Evolutionary conservation across 495 filamentous ascomycete species (phyloP).

Genomic region (Penicillium flavigenum): DNA sequence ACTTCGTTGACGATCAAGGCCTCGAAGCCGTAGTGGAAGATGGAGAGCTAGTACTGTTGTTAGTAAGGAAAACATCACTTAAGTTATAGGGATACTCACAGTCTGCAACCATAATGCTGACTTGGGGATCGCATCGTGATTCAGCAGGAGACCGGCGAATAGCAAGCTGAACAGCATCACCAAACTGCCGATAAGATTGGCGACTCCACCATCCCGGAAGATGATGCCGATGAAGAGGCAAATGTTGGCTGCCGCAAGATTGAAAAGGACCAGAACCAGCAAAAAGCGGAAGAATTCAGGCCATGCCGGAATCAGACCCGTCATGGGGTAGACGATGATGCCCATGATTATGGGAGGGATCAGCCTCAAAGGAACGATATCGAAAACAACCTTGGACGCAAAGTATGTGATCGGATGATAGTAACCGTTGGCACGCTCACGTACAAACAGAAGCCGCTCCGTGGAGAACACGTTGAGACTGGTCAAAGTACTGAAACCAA

Average conservation of each 20-base stretch:
- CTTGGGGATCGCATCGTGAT: slow-evolving; percentile 86
- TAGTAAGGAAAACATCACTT: slow-evolving; percentile 1
- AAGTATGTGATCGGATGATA: slow-evolving; percentile 99
- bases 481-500: slow-evolving; percentile 94
- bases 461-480: slow-evolving; percentile 90
- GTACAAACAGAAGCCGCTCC: slow-evolving; percentile 87
- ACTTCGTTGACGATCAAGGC: slow-evolving; percentile 97
- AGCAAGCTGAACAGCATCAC: slow-evolving; percentile 98
- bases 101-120: slow-evolving; percentile 83
- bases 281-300: slow-evolving; percentile 88
- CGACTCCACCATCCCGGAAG: slow-evolving; percentile 86
- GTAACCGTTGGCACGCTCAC: slow-evolving; percentile 95
- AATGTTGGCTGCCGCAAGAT: slow-evolving; percentile 87
- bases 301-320: slow-evolving; percentile 81
- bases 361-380: slow-evolving; percentile 89
- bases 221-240: slow-evolving; percentile 96
- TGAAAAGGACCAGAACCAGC: slow-evolving; percentile 91
- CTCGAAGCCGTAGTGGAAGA: slow-evolving; percentile 99
- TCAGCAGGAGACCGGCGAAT: slow-evolving; percentile 89
- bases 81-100: slow-evolving; percentile 43
- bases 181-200: slow-evolving; percentile 89
- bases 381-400: slow-evolving; percentile 87
- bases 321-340: slow-evolving; percentile 97
- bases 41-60: slow-evolving; percentile 65
- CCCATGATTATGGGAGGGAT: slow-evolving; percentile 96